These are phyloP conservation scores for Osmanthus fragrans DNA, from an alignment of 257 asterid genomes.

Conservation along the genomic window DNA sequence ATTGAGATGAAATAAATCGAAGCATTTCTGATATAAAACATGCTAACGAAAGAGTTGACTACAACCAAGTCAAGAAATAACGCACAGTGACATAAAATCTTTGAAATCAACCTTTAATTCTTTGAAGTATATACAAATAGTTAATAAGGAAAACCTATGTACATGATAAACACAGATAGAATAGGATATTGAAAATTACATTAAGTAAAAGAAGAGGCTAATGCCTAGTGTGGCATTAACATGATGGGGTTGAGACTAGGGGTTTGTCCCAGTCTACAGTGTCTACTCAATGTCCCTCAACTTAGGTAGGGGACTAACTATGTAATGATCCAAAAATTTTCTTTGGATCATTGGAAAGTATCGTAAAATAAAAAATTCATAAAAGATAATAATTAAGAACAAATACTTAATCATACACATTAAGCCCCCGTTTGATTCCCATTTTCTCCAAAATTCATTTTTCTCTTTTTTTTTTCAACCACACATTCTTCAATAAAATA, in stretches of 20 bases:
- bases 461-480: no score
- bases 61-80: constrained; percentile 6
- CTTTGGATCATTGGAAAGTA: no score
- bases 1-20: background rate
- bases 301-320: background rate
- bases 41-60: background rate
- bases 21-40: constrained; percentile 1
- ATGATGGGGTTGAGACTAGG: background rate
- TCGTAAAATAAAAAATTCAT: no score
- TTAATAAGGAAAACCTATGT: background rate
- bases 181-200: background rate
- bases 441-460: no score
- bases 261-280: background rate
- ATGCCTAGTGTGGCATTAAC: background rate
- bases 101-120: background rate
- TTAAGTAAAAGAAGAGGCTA: background rate
- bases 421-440: no score
- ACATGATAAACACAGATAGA: background rate
- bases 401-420: no score
- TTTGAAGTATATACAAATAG: background rate
- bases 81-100: background rate
- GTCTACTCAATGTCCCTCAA: background rate
- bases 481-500: no score
- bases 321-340: no score
- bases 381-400: no score